Evolutionary conservation across 768 basidiomycete genomes (phyloP), one percentile per base, ranked within the genome.

Genomic region (Gelatoporia subvermispora): DNA sequence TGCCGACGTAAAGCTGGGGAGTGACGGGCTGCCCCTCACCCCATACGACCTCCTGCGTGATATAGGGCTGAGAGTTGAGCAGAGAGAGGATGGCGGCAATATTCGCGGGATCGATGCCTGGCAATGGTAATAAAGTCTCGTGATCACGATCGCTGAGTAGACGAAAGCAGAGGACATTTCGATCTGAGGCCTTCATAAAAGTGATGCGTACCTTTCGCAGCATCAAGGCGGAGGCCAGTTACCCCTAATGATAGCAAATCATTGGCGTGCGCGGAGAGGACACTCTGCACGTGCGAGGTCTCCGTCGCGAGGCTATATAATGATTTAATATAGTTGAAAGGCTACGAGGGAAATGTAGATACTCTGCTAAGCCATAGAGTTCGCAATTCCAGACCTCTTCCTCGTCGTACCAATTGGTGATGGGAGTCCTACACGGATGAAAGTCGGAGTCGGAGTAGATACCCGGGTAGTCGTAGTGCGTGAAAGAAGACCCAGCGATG

Each of bases 351-450:
- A 16, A 7, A 11, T 24, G 35, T 9, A 41, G 69, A 21, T 47
- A 73, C 72, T 74, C 72, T 3, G 72, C 70, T 0, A 73, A 65
- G 46, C 57, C 60, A 1, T 41, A 59, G 15, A 73, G 62, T 50
- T 73, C 55, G 55, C 72, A 73, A 0, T 65, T 68, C 60, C 59
- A 61, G 0, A 86, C 82, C 61, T 87, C 76, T 0, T 63, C 46
- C 5, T 74, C 61, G 53, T 77, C 79, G 45, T 62, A 54, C 49
- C 75, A 87, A 59, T 84, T 71, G 10, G 72, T 74, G 47, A 84
- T 82, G 47, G 28, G 74, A 68, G 53, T 84, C 75, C 82, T 79
- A 54, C 82, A 84, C 59, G 83, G 76, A 53, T 85, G 82, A 62
- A 85, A 84, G 60, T 83, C 70, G 67, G 53, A 47, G 41, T 22